These are phyloP conservation scores for Sungouiella blattae DNA, from an alignment of 805 yeast species.

Conservation along the genomic window DNA sequence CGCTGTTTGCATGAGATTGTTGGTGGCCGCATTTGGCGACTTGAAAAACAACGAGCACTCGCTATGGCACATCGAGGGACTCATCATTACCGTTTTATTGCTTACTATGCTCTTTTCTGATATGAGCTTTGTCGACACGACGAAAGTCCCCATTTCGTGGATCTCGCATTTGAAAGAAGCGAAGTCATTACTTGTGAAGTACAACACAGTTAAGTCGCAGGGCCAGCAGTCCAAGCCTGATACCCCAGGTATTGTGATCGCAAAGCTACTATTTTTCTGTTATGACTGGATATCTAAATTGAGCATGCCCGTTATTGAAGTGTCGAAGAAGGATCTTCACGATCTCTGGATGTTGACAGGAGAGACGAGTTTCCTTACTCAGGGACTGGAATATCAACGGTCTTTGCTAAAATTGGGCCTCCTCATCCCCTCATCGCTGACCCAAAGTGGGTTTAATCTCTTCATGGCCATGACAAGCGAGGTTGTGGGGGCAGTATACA, in stretches of 20 bases:
- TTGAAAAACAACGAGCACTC: conserved; percentile 12
- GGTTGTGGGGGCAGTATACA: conserved; percentile 8
- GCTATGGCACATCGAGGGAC: conserved; percentile 22
- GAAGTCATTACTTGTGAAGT: conserved; percentile 21
- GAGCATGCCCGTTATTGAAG: conserved; percentile 9
- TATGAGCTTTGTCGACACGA: conserved; percentile 12
- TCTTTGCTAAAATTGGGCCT: conserved; percentile 11
- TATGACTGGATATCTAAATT: conserved; percentile 17
- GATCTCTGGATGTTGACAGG: conserved; percentile 7
- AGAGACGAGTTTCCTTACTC: background rate
- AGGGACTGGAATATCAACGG: conserved; percentile 4
- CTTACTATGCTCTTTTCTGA: conserved; percentile 24
- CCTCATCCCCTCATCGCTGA: conserved; percentile 11
- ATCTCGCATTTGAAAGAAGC: conserved; percentile 25
- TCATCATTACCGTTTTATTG: conserved; percentile 23
- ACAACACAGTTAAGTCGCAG: conserved; percentile 14
- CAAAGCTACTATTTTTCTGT: conserved; percentile 16
- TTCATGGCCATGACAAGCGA: conserved; percentile 12
- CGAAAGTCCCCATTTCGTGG: conserved; percentile 18
- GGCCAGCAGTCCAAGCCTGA: conserved; percentile 12
- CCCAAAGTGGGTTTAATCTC: conserved; percentile 13
- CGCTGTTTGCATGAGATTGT: conserved; percentile 16
- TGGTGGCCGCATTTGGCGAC: conserved; percentile 18
- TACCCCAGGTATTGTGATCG: conserved; percentile 15
- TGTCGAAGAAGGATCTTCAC: conserved; percentile 6